Evolutionary conservation across 495 filamentous ascomycete species (phyloP), one percentile per base, ranked within the genome.

Genomic region (Barbatosphaeria neglecta): DNA sequence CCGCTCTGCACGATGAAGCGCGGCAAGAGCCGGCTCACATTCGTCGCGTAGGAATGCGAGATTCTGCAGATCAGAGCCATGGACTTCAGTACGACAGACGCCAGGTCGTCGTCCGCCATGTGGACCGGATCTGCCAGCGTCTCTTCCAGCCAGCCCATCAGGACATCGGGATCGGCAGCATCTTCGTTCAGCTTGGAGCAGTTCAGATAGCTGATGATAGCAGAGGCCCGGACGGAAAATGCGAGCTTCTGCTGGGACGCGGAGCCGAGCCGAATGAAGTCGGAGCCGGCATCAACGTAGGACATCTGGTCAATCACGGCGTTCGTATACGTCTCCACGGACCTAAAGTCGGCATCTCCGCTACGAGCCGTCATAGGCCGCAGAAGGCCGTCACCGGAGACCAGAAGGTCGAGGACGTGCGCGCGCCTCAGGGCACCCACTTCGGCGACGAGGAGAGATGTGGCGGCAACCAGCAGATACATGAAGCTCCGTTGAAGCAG

Each of bases 231-330:
- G 31, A 89, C 83, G 2, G 87, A 78, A 57, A 85, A 87, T 13
- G 90, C 87, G 40, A 97, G 74, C 25, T 71, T 78, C 65, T 96
- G 92, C 57, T 95, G 89, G 66, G 83, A 93, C 18, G 84, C 78
- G 0, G 87, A 88, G 37, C 84, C 80, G 19, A 95, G 76, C 48
- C 84, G 82, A 28, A 94, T 68, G 56, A 93, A 95, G 62, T 97
- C 90, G 2, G 87, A 81, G 33, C 82, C 84, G 38, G 87, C 86
- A 55, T 95, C 89, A n/a, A 97, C 69, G 37, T 87, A 74, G 49
- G 78, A 76, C 70, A 96, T 87, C 56, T 88, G 81, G 44, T 93
- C 84, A 15, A 76, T 74, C 44, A 87, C 82, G 50, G 93, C 75
- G 17, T 82, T 79, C 6, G 84, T 78, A 45, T 90, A 72, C 3